phyloP scores from a whole-genome alignment of 805 yeast genomes.

The Candida germanica region DNA sequence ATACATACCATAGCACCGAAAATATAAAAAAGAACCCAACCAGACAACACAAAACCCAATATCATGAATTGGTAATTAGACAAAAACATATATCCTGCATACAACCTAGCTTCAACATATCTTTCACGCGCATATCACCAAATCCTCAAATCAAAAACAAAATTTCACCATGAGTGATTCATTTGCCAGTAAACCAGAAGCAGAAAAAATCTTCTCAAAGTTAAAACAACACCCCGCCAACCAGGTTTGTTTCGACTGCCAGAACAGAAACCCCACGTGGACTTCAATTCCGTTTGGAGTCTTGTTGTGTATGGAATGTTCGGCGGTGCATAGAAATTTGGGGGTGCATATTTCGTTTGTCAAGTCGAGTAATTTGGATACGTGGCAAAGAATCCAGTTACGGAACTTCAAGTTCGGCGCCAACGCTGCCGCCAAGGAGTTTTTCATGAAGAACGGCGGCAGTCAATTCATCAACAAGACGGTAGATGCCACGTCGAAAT shows the following conservation, averaged over 20 bases:
- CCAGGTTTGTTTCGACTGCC: slow-evolving; percentile 89
- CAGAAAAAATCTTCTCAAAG: slow-evolving; percentile 59
- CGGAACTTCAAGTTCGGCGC: slow-evolving; percentile 95
- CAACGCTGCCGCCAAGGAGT: slow-evolving; percentile 81
- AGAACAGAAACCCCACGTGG: slow-evolving; percentile 96
- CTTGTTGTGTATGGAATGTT: slow-evolving; percentile 88
- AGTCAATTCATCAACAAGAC: slow-evolving; percentile 50
- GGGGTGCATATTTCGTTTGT: slow-evolving; percentile 97
- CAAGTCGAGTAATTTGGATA: slow-evolving; percentile 85
- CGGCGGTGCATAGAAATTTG: slow-evolving; percentile 90
- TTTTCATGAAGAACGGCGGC: slow-evolving; percentile 82
- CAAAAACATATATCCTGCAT: no score
- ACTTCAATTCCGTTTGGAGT: slow-evolving; percentile 96
- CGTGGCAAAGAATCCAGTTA: slow-evolving; percentile 89
- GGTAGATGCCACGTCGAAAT: slow-evolving; percentile 69
- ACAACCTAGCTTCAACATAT: no score
- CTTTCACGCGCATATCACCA: no score
- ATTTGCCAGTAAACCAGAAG: slow-evolving; percentile 68
- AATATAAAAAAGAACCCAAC: no score
- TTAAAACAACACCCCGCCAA: slow-evolving; percentile 68
- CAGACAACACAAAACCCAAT: no score
- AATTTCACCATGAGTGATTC: slow-evolving; percentile 36
- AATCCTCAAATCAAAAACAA: no score
- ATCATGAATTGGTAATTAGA: no score
- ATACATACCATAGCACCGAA: no score